phyloP scores from a whole-genome alignment of 495 filamentous ascomycete species.

The Aspergillus asperescens region DNA sequence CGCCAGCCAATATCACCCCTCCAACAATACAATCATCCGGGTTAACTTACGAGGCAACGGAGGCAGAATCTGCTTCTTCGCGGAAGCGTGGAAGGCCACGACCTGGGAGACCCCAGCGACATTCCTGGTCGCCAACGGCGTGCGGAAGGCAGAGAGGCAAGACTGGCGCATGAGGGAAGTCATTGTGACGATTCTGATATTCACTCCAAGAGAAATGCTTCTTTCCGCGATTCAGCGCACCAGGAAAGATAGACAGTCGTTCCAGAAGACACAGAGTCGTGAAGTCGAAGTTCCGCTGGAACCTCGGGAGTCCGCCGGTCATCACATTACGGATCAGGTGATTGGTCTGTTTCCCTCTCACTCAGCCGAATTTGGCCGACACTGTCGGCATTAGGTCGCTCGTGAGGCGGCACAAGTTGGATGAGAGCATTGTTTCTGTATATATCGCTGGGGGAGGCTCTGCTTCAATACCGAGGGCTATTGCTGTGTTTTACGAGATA shows the following conservation, averaged over 20 bases:
- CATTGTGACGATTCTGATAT: conserved; percentile 27
- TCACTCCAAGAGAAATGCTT: conserved; percentile 17
- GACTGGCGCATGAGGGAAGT: conserved; percentile 42
- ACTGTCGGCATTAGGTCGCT: conserved; percentile 20
- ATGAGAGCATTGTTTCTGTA: neutral
- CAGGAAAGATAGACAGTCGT: neutral
- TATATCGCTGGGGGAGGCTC: neutral
- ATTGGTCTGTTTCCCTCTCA: conserved; percentile 39
- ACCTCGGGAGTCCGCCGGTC: conserved; percentile 45
- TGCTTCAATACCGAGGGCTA: neutral
- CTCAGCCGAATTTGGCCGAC: conserved; percentile 45
- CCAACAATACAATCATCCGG: neutral
- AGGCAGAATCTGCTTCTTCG: conserved; percentile 61
- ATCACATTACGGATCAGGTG: conserved; percentile 36
- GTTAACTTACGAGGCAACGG: conserved; percentile 58
- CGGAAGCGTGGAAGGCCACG: conserved; percentile 69
- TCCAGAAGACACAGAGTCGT: conserved; percentile 16
- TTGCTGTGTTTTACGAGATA: too few species aligned
- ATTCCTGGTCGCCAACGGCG: conserved; percentile 37
- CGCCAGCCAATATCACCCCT: neutral
- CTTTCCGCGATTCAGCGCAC: conserved; percentile 12
- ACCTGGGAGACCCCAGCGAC: conserved; percentile 39
- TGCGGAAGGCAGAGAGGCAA: conserved; percentile 35
- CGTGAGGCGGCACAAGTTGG: too few species aligned
- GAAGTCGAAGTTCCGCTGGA: conserved; percentile 35